Evolutionary conservation across 495 filamentous ascomycete genomes (phyloP).

Genomic region (Neurospora sp.): DNA sequence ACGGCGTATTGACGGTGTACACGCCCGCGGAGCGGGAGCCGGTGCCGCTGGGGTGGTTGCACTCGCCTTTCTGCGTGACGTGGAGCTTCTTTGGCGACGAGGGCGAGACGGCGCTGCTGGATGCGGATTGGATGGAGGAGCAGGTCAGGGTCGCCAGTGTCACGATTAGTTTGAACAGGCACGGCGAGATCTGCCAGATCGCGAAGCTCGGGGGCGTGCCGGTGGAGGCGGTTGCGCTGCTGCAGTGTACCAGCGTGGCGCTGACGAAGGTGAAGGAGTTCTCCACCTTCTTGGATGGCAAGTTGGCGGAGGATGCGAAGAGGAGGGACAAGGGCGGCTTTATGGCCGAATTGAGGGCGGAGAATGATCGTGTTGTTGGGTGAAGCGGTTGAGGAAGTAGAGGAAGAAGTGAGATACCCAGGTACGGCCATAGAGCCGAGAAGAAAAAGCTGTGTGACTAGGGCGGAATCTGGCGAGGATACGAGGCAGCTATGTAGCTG

Average conservation of each 20-base stretch:
- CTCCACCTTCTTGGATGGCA: slow-evolving; percentile 55
- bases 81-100: slow-evolving; percentile 67
- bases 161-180: slow-evolving; percentile 75
- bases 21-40: slow-evolving; percentile 77
- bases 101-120: slow-evolving; percentile 53
- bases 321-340: slow-evolving; percentile 65
- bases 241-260: slow-evolving; percentile 60
- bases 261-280: slow-evolving; percentile 71
- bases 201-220: slow-evolving; percentile 77
- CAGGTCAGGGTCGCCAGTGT: slow-evolving; percentile 74
- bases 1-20: slow-evolving; percentile 72
- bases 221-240: slow-evolving; percentile 63
- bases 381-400: slow-evolving; percentile 13
- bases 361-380: slow-evolving; percentile 53
- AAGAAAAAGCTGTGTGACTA: background rate
- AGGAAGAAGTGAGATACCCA: slow-evolving; percentile 23
- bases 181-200: slow-evolving; percentile 86
- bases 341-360: slow-evolving; percentile 69
- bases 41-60: slow-evolving; percentile 77
- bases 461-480: background rate
- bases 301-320: slow-evolving; percentile 65
- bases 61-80: slow-evolving; percentile 79
- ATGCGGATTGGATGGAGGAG: slow-evolving; percentile 77
- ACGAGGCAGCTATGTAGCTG: background rate
- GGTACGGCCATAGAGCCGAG: slow-evolving; percentile 1